Evolutionary conservation across 176 grass and related monocot species (phyloP).

Genomic region (Oryza glaberrima): DNA sequence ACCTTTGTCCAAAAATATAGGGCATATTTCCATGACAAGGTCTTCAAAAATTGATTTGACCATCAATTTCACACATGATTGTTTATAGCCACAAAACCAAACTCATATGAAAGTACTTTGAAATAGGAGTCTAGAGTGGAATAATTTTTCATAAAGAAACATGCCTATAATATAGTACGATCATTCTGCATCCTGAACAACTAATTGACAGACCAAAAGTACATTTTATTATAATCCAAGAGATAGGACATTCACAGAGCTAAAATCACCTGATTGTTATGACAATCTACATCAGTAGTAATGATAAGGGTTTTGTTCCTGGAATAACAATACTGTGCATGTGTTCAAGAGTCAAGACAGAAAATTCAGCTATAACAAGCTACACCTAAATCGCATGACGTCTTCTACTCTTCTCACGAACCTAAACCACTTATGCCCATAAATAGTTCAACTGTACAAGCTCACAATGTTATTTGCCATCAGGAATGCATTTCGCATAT

Average conservation of each 20-base stretch:
- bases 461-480: not conserved
- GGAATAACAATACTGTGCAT: not conserved
- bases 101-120: no score
- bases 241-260: not conserved
- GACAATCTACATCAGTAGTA: not conserved
- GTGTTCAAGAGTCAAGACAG: not conserved
- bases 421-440: not conserved
- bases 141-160: no score
- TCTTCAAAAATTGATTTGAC: no score
- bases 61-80: no score
- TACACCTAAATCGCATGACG: not conserved
- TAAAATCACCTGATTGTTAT: not conserved
- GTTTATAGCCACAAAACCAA: no score
- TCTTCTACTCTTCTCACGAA: not conserved
- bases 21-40: no score
- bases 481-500: no score
- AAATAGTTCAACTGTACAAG: not conserved
- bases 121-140: no score
- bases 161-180: no score
- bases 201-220: not conserved
- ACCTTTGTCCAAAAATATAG: no score
- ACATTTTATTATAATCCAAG: not conserved
- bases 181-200: not conserved
- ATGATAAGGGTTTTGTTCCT: not conserved
- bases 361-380: not conserved